phyloP scores from a whole-genome alignment of 2,329 filamentous ascomycete genomes.

The Beauveria sp. region DNA sequence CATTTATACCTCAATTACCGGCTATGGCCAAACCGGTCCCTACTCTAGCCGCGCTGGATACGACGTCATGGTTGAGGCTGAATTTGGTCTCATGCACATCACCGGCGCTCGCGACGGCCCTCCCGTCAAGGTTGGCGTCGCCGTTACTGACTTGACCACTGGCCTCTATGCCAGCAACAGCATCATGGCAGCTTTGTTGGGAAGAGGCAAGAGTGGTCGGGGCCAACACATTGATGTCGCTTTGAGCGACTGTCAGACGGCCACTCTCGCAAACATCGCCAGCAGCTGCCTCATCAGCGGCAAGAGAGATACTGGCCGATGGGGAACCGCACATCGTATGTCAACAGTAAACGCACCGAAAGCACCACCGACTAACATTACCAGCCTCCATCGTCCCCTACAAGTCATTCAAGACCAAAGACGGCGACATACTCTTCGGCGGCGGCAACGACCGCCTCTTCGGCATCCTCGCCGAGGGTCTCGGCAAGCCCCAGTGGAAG shows the following conservation, averaged over 20 bases:
- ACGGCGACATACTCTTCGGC: conserved; percentile 63
- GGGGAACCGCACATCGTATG: conserved; percentile 92
- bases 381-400: conserved; percentile 95
- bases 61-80: conserved; percentile 98
- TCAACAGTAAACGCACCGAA: conserved; percentile 12
- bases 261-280: conserved; percentile 89
- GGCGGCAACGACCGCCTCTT: conserved; percentile 68
- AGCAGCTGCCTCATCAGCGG: conserved; percentile 86
- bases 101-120: conserved; percentile 82
- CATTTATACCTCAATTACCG: conserved; percentile 94
- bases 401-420: conserved; percentile 68
- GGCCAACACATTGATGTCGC: conserved; percentile 92
- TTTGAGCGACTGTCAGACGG: conserved; percentile 89
- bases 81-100: conserved; percentile 98
- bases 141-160: conserved; percentile 92
- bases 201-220: conserved; percentile 62
- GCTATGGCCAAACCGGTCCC: conserved; percentile 92
- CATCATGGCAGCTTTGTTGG: conserved; percentile 88
- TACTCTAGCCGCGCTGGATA: conserved; percentile 85
- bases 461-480: conserved; percentile 52
- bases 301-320: conserved; percentile 77
- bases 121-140: conserved; percentile 94
- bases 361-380: not conserved
- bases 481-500: conserved; percentile 53
- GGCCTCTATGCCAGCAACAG: conserved; percentile 92